Base-by-base conservation (phyloP, 2,329 filamentous ascomycete species). In the Ceratocystiopsis minuta region DNA sequence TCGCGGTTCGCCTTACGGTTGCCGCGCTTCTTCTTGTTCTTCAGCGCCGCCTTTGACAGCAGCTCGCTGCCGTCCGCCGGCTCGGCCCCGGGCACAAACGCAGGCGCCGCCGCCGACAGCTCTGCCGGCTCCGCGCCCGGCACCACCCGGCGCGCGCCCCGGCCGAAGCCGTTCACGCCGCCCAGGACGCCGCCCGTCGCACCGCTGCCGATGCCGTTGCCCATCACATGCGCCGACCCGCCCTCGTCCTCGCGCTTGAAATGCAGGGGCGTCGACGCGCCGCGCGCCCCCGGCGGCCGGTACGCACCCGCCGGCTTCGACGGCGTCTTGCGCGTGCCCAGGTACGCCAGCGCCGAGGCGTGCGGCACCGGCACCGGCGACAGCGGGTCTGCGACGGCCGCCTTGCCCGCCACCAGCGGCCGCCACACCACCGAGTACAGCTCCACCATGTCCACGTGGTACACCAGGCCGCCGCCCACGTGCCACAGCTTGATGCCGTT, bases 211-310 rank as follows among this genome's bases (percentile, higher is more conserved):
- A 78, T 71, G 24, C 84, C 85, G 49, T 90, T 88, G 59, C 82
- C 78, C 51, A 76, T 70, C 45, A 84, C 66, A 55, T 87, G 92
- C 7, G 88, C 87, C 10, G 56, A 82, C 41, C 90, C 90, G 41
- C 90, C 90, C 62, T 98, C 85, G 50, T 98, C 90, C 60, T 98
- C 90, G 44, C 90, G 85, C 69, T 93, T 93, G 68, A 96, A 98
- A 52, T 90, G 83, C 48, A 96, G 67, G 11, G 90, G 90, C 1
- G 90, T 96, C 42, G 77, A 72, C 48, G 81, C 77, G 41, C 90
- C 90, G 51, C 90, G 81, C 24, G 90, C 90, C 50, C 90, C 90
- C 3, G 90, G 90, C 34, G 90, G 90, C 38, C 90, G 80, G 59
- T 98, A 98, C 3, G 90, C 90, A 50, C 90, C 90, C n/a, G 84